phyloP scores from a whole-genome alignment of 2,329 filamentous ascomycete species.

The Hymenoscyphus infarciens region DNA sequence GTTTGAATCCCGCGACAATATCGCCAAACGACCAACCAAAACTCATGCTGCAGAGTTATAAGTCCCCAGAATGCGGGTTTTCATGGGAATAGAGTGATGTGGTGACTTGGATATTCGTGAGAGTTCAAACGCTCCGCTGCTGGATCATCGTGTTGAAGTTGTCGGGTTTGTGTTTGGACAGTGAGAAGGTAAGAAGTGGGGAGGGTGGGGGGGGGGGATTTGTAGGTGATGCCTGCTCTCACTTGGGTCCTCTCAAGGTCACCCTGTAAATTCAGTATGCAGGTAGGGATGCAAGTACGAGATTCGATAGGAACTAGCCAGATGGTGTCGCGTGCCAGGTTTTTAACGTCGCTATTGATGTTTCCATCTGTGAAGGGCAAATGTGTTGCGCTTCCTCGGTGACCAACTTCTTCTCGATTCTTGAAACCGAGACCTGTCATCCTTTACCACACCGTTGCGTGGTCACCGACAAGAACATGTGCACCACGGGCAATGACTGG shows the following conservation, averaged over 20 bases:
- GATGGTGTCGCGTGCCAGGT: background rate
- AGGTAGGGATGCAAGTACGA: background rate
- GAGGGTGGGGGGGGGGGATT: background rate
- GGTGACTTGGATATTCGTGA: background rate
- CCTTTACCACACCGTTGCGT: background rate
- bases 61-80: background rate
- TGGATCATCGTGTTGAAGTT: background rate
- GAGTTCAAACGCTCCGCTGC: background rate
- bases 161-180: no score
- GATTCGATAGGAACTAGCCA: background rate
- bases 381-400: no score
- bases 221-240: background rate
- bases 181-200: background rate
- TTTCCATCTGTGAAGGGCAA: background rate
- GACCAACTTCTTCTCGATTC: background rate
- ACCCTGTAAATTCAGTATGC: background rate
- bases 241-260: background rate
- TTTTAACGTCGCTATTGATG: background rate
- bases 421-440: background rate
- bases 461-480: background rate
- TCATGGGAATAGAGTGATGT: background rate
- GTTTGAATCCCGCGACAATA: constrained; percentile 32
- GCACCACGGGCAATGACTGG: no score
- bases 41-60: constrained; percentile 22
- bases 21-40: constrained; percentile 38